Evolutionary conservation across 2,329 filamentous ascomycete genomes (phyloP).

Genomic region (Kalaharituber pfeilii): DNA sequence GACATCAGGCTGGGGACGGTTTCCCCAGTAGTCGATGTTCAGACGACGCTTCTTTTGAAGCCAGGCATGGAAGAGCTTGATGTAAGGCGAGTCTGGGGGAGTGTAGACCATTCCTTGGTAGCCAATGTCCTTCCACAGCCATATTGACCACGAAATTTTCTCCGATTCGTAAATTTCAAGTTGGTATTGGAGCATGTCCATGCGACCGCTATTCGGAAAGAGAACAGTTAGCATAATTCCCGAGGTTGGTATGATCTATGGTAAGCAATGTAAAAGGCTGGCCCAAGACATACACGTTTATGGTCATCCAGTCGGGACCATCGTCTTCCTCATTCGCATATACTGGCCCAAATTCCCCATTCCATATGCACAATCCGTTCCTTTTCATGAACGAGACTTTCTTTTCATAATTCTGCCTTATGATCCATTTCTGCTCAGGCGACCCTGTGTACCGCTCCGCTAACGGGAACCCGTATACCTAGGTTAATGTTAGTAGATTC

Average conservation of each 20-base stretch:
- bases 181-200: constrained; percentile 31
- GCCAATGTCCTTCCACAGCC: constrained; percentile 42
- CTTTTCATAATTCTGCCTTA: constrained; percentile 30
- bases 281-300: constrained; percentile 21
- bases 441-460: constrained; percentile 29
- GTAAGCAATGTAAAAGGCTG: no score
- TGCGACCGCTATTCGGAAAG: constrained; percentile 30
- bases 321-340: constrained; percentile 30
- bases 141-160: constrained; percentile 41
- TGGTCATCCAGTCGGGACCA: constrained; percentile 23
- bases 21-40: constrained; percentile 40
- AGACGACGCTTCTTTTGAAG: constrained; percentile 38
- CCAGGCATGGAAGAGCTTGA: constrained; percentile 32
- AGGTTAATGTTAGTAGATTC: no score
- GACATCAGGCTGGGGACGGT: constrained; percentile 25
- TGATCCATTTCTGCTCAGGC: constrained; percentile 29
- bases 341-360: constrained; percentile 38
- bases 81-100: constrained; percentile 18
- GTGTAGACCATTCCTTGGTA: constrained; percentile 28
- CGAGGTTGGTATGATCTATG: no score
- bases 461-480: constrained; percentile 29
- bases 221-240: no score
- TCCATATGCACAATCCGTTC: constrained; percentile 33
- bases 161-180: constrained; percentile 29
- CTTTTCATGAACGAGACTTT: constrained; percentile 33